Evolutionary conservation across 805 yeast genomes (phyloP).

Genomic region (Sugiyamaella smithiae): DNA sequence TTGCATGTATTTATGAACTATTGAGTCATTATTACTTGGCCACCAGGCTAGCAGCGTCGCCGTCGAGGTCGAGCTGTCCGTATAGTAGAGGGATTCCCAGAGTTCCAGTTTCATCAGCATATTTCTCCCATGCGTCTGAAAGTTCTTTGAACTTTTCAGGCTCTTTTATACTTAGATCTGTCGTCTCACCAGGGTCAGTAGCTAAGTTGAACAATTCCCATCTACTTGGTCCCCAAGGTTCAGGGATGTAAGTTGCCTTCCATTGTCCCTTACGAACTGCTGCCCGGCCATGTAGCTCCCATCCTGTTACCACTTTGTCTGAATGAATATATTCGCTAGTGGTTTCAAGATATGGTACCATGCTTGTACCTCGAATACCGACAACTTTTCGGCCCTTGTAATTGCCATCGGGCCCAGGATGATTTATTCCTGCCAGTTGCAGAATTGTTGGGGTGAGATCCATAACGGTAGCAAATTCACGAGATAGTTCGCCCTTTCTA

Average conservation of each 20-base stretch:
- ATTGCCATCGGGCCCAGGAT: constrained; percentile 6
- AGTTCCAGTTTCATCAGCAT: constrained; percentile 37
- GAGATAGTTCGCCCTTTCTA: constrained; percentile 25
- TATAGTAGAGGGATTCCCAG: constrained; percentile 7
- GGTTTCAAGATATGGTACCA: constrained; percentile 40
- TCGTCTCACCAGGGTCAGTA: constrained; percentile 49
- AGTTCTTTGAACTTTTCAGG: constrained; percentile 41
- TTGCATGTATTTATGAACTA: too few species aligned
- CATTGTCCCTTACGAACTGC: constrained; percentile 49
- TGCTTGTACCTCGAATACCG: constrained; percentile 44
- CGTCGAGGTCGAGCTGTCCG: constrained; percentile 1
- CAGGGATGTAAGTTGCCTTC: constrained; percentile 50
- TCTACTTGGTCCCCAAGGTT: constrained; percentile 46
- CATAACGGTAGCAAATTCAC: constrained; percentile 54
- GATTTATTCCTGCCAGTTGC: constrained; percentile 45
- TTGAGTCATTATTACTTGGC: too few species aligned
- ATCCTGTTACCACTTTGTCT: constrained; percentile 40
- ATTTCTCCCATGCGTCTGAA: constrained; percentile 47
- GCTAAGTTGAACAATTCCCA: constrained; percentile 41
- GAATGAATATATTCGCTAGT: constrained; percentile 18
- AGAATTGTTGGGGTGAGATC: constrained; percentile 56
- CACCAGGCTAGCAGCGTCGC: too few species aligned
- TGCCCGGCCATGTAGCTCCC: constrained; percentile 55
- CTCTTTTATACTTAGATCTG: constrained; percentile 39
- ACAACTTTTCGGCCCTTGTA: constrained; percentile 46